A percentile compares a stretch with the other conserved stretches of the same genome.
These are phyloP conservation scores for Glarea lozoyensis DNA, from an alignment of 495 filamentous ascomycete species.

Conservation along the genomic window DNA sequence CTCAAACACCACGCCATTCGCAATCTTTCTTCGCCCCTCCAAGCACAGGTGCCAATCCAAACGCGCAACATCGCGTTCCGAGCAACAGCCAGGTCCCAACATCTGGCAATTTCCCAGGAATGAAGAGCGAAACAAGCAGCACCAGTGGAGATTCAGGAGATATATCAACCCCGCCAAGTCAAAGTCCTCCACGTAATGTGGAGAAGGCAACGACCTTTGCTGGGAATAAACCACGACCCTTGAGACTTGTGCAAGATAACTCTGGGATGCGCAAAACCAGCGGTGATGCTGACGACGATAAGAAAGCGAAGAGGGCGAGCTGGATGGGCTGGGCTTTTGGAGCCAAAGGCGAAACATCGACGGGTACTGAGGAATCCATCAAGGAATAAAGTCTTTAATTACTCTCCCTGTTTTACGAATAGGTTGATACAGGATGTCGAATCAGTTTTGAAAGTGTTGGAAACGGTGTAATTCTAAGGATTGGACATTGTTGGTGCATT, in stretches of 20 bases:
- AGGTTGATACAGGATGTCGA: no score
- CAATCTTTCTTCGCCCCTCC: slow-evolving; percentile 40
- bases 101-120: slow-evolving; percentile 45
- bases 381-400: slow-evolving; percentile 2
- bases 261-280: slow-evolving; percentile 17
- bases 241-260: slow-evolving; percentile 70
- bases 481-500: no score
- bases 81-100: slow-evolving; percentile 32
- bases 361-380: background rate
- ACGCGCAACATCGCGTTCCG: slow-evolving; percentile 16
- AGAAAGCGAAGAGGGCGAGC: slow-evolving; percentile 39
- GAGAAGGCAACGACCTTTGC: slow-evolving; percentile 49
- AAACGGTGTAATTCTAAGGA: no score
- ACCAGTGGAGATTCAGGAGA: slow-evolving; percentile 51
- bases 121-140: slow-evolving; percentile 51
- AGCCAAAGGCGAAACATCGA: slow-evolving; percentile 12
- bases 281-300: slow-evolving; percentile 24
- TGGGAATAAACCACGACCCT: slow-evolving; percentile 71
- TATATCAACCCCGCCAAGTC: slow-evolving; percentile 39
- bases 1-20: slow-evolving; percentile 31
- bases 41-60: slow-evolving; percentile 21
- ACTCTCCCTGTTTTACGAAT: background rate
- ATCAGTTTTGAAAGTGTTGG: no score
- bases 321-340: slow-evolving; percentile 45
- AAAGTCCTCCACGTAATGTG: slow-evolving; percentile 49